These are phyloP conservation scores for Sporodiniella umbellata DNA, from an alignment of 371 early-diverging fungal genomes.

Conservation along the genomic window DNA sequence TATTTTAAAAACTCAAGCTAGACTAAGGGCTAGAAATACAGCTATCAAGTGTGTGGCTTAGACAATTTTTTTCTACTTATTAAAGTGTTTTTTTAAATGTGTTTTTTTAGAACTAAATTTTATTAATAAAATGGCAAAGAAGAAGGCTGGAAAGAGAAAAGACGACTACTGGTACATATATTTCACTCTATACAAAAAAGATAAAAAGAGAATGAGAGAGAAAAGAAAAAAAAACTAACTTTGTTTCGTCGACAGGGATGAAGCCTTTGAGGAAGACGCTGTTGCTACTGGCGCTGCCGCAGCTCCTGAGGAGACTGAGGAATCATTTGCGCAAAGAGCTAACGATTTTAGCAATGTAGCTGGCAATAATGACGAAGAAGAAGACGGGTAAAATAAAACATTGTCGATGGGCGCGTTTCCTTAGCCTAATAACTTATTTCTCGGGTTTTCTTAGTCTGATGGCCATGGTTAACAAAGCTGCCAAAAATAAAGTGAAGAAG, in stretches of 20 bases:
- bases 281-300: slow-evolving; percentile 29
- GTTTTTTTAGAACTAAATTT: background rate
- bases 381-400: slow-evolving; percentile 21
- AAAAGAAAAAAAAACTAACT: background rate
- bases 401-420: background rate
- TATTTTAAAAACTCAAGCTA: too few species aligned
- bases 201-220: background rate
- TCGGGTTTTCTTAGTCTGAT: slow-evolving; percentile 38
- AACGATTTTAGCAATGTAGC: slow-evolving; percentile 26
- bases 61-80: background rate
- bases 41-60: too few species aligned
- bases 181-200: too few species aligned
- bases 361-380: slow-evolving; percentile 34
- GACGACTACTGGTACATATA: slow-evolving; percentile 58
- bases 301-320: slow-evolving; percentile 30
- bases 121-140: slow-evolving; percentile 39
- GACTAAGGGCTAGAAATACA: too few species aligned
- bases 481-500: slow-evolving; percentile 50
- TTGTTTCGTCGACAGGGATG: slow-evolving; percentile 11
- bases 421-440: background rate
- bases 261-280: slow-evolving; percentile 34
- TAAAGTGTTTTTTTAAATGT: background rate
- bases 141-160: slow-evolving; percentile 50
- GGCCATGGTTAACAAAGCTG: slow-evolving; percentile 50
- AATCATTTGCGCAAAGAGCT: slow-evolving; percentile 33